Base-by-base conservation (phyloP, 225 moss, liverwort and hornwort species). In the Takakia lepidozioides region DNA sequence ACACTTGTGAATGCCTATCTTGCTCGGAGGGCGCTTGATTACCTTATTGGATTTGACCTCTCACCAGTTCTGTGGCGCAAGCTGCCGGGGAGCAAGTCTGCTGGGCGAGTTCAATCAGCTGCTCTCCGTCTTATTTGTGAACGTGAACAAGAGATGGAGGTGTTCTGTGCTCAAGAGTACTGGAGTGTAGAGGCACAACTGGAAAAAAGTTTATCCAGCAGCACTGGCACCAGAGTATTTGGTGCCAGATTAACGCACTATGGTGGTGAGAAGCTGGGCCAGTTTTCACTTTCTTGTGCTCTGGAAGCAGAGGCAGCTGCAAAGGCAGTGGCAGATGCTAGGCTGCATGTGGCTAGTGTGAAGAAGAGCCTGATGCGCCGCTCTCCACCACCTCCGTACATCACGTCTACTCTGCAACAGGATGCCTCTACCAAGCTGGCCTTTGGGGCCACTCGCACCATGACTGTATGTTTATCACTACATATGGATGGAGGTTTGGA, bases 61-160 rank as follows among this genome's bases (percentile, higher is more conserved):
- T 98, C 90, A 5, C 95, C 95, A 22, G 87, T 98, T 34, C 85
- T 98, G 16, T 98, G 95, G 95, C 87, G 90, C 55, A 98, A 98
- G 60, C 82, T 98, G 24, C 95, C 95, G 14, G 95, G 95, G 41
- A 98, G 95, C 61, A 98, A 83, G 54, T 98, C 95, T 20, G 95
- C 95, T 2, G 95, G 95, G 3, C 90, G 95, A 8, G 95, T 98
- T 49, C 95, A 98, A 43, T 98, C 95, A 25, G 90, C 90, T 34
- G 95, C 90, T 15, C 85, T 98, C 27, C 90, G 95, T 51, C 73
- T 98, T 18, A 62, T 98, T 15, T 84, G 87, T 59, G 87, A 98
- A 46, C 84, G 90, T 41, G 95, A 98, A 59, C 52, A 68, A 45
- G 90, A 85, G 52, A 87, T 87, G 38, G 95, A 98, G 63, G 65